Conservation (phyloP, 768 basidiomycete genomes). For the Leccinellum rugosiceps region DNA sequence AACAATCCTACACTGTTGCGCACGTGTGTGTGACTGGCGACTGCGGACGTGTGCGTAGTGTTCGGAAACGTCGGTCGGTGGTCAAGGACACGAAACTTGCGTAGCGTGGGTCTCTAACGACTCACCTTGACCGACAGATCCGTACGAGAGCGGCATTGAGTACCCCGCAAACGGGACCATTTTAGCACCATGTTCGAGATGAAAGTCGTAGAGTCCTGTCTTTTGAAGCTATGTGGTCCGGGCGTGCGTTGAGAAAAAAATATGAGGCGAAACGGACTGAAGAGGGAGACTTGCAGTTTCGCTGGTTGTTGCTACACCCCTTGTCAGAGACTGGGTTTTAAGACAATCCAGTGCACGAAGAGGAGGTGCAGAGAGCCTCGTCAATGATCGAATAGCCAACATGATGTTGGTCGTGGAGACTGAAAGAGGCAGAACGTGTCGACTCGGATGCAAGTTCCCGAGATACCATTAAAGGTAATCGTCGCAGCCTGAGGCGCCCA, state of each 20-base stretch:
- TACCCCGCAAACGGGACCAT: constrained; percentile 98
- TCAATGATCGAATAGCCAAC: background rate
- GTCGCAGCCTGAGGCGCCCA: too few species aligned
- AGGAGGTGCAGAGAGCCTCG: constrained; percentile 2
- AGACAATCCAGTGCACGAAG: background rate
- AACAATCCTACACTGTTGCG: constrained; percentile 82
- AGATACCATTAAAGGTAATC: background rate
- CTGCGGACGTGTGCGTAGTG: constrained; percentile 42
- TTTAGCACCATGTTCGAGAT: constrained; percentile 77
- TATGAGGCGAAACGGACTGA: background rate
- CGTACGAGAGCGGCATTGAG: constrained; percentile 90
- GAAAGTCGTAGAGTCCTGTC: constrained; percentile 88
- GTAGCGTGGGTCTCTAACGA: constrained; percentile 1
- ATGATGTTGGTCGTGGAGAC: constrained; percentile 13
- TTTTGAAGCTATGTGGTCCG: constrained; percentile 41
- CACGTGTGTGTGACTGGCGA: constrained; percentile 87
- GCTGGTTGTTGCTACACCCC: constrained; percentile 19
- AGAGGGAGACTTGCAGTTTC: constrained; percentile 14
- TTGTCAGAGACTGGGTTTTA: constrained; percentile 1
- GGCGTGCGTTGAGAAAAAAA: background rate
- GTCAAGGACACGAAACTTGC: constrained; percentile 11
- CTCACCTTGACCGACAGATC: constrained; percentile 74
- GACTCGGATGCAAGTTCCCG: too few species aligned
- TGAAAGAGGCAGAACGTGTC: background rate
- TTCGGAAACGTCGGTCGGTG: background rate